Evolutionary conservation across 805 yeast species (phyloP).

Genomic region (Kregervanrija pseudodelftensis): DNA sequence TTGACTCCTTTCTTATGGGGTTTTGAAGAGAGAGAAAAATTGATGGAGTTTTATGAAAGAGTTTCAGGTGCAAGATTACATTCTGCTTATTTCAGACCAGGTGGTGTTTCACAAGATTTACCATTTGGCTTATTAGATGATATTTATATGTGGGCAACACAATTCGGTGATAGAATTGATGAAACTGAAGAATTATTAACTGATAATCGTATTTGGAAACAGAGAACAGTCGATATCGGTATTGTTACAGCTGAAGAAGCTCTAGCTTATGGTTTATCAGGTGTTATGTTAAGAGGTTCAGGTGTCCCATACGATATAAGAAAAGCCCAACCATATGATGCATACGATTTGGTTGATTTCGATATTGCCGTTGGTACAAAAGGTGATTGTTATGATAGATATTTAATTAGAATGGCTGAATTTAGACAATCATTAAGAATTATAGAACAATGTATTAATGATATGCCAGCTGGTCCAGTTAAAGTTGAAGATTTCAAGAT

Average conservation of each 20-base stretch:
- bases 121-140: slow-evolving; percentile 85
- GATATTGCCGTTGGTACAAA: slow-evolving; percentile 81
- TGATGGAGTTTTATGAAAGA: slow-evolving; percentile 88
- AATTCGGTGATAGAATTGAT: slow-evolving; percentile 87
- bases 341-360: slow-evolving; percentile 78
- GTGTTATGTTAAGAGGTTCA: slow-evolving; percentile 87
- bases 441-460: slow-evolving; percentile 82
- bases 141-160: slow-evolving; percentile 94
- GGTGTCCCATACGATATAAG: slow-evolving; percentile 85
- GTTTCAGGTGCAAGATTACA: slow-evolving; percentile 88
- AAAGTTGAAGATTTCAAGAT: slow-evolving; percentile 87
- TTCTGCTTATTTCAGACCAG: slow-evolving; percentile 84
- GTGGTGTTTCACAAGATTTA: slow-evolving; percentile 84
- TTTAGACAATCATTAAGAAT: slow-evolving; percentile 86
- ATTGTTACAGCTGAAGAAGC: slow-evolving; percentile 82
- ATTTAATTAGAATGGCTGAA: slow-evolving; percentile 83
- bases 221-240: slow-evolving; percentile 78
- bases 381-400: slow-evolving; percentile 91
- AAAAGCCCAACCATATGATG: slow-evolving; percentile 84
- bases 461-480: slow-evolving; percentile 88
- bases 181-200: slow-evolving; percentile 86
- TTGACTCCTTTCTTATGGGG: slow-evolving; percentile 92
- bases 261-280: slow-evolving; percentile 68
- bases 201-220: slow-evolving; percentile 89
- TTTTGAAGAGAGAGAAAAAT: slow-evolving; percentile 86